These are phyloP conservation scores for Arthrobotrys entomopaga DNA, from an alignment of 2,329 filamentous ascomycete species.

Conservation along the genomic window DNA sequence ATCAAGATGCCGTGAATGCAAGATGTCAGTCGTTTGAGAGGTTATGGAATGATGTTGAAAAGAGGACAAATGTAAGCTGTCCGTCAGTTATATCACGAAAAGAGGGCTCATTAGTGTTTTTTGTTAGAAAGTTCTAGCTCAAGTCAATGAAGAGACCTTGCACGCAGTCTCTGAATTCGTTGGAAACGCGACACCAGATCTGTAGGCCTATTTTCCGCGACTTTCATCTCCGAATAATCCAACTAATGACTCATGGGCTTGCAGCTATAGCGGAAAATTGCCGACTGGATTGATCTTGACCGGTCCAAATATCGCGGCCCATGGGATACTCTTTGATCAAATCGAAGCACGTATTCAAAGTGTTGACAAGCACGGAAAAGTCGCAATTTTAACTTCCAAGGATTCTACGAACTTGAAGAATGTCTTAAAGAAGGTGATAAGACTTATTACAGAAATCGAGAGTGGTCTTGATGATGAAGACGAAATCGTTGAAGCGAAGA, in stretches of 20 bases:
- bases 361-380: constrained; percentile 69
- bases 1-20: constrained; percentile 65
- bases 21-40: constrained; percentile 71
- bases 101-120: constrained; percentile 61
- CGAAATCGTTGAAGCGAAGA: constrained; percentile 65
- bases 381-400: constrained; percentile 75
- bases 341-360: constrained; percentile 65
- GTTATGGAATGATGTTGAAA: constrained; percentile 73
- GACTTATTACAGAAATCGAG: constrained; percentile 69
- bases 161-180: constrained; percentile 70
- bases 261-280: constrained; percentile 65
- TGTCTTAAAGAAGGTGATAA: constrained; percentile 77
- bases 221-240: constrained; percentile 2
- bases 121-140: constrained; percentile 68
- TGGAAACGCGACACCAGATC: constrained; percentile 59
- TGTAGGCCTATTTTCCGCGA: constrained; percentile 27
- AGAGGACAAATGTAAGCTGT: constrained; percentile 69
- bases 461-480: constrained; percentile 67
- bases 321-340: constrained; percentile 78
- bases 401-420: constrained; percentile 80
- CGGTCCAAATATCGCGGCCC: constrained; percentile 80
- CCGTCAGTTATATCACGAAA: background rate
- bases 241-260: constrained; percentile 37
- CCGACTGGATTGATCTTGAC: constrained; percentile 79
- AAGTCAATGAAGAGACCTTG: constrained; percentile 71